Conservation (phyloP, 2,329 filamentous ascomycete genomes). For the Trichoderma brevicompactum region DNA sequence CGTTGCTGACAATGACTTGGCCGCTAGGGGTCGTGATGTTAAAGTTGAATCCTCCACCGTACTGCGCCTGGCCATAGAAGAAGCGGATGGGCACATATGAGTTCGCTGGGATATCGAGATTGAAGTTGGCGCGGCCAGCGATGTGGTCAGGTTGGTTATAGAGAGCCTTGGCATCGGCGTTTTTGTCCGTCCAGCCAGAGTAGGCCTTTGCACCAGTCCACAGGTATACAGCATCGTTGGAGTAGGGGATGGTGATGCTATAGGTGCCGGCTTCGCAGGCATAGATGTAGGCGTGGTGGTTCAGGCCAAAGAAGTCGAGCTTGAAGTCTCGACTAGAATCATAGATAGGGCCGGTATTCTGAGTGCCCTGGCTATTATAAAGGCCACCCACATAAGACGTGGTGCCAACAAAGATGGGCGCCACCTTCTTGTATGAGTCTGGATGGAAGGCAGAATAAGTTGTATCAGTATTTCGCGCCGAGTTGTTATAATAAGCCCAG, state of each 20-base stretch:
- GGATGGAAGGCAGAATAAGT: slow-evolving; percentile 10
- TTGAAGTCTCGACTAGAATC: slow-evolving; percentile 26
- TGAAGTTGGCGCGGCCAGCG: slow-evolving; percentile 32
- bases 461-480: background rate
- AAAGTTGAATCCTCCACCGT: slow-evolving; percentile 27
- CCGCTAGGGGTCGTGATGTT: slow-evolving; percentile 27
- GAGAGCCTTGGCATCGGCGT: slow-evolving; percentile 33
- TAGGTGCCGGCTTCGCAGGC: slow-evolving; percentile 35
- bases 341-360: background rate
- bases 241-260: slow-evolving; percentile 33
- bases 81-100: slow-evolving; percentile 30
- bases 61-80: slow-evolving; percentile 30
- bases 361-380: background rate
- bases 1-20: slow-evolving; percentile 22
- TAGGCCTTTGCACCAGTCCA: slow-evolving; percentile 35
- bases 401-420: background rate
- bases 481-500: slow-evolving; percentile 11
- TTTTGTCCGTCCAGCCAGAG: slow-evolving; percentile 34
- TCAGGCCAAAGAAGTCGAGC: slow-evolving; percentile 35
- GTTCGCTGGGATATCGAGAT: slow-evolving; percentile 28
- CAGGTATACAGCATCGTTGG: slow-evolving; percentile 31
- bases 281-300: slow-evolving; percentile 38
- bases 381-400: slow-evolving; percentile 13
- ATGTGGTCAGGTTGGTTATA: slow-evolving; percentile 32
- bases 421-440: background rate